phyloP scores from a whole-genome alignment of 768 basidiomycete species.

The Psilocybe subaeruginosa region DNA sequence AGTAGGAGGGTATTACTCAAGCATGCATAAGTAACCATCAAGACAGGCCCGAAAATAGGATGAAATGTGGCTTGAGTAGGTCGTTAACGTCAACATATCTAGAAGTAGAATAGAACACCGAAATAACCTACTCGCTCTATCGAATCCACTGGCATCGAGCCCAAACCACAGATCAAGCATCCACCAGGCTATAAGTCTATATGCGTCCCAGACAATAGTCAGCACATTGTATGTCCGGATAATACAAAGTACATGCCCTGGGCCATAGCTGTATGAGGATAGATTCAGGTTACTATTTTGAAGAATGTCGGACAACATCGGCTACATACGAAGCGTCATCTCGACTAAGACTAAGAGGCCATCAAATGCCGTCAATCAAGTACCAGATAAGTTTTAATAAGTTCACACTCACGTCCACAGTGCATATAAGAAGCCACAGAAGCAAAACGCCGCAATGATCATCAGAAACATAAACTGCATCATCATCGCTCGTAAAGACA shows the following conservation, averaged over 20 bases:
- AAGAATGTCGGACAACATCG: background rate
- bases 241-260: slow-evolving; percentile 25
- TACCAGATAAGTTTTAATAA: background rate
- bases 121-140: slow-evolving; percentile 66
- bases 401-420: slow-evolving; percentile 79
- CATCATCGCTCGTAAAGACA: slow-evolving; percentile 90
- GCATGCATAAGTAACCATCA: slow-evolving; percentile 91
- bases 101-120: background rate
- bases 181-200: slow-evolving; percentile 83
- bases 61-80: slow-evolving; percentile 68
- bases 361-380: slow-evolving; percentile 2
- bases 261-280: slow-evolving; percentile 26
- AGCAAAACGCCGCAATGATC: slow-evolving; percentile 87
- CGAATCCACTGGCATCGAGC: slow-evolving; percentile 91
- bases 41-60: slow-evolving; percentile 84
- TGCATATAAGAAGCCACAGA: slow-evolving; percentile 91
- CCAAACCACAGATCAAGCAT: slow-evolving; percentile 95
- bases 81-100: background rate
- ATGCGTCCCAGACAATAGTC: background rate
- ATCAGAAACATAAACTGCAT: slow-evolving; percentile 85
- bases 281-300: background rate
- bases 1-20: slow-evolving; percentile 90
- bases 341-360: slow-evolving; percentile 56
- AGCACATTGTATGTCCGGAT: background rate
- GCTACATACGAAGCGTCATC: slow-evolving; percentile 56